A percentile compares a stretch with the other conserved stretches of the same genome.
Conservation (phyloP, 2,329 filamentous ascomycete genomes). For the Alternaria hordeiaustralica region DNA sequence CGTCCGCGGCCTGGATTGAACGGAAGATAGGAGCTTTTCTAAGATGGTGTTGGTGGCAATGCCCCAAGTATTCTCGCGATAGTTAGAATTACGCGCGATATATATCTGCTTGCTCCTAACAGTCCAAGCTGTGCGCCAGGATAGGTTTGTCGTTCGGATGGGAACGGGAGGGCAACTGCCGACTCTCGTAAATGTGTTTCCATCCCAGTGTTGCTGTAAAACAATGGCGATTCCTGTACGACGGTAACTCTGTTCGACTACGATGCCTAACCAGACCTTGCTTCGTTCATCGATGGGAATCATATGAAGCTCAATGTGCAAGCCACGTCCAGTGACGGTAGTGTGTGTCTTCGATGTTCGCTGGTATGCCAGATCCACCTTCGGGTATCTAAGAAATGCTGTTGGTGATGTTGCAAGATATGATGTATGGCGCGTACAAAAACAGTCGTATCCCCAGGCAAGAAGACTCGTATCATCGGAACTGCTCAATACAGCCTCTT, state of each 20-base stretch:
- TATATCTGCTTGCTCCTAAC: background rate
- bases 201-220: no score
- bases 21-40: no score
- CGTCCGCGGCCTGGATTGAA: no score
- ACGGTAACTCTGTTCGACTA: background rate
- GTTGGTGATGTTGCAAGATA: background rate
- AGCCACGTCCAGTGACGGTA: background rate
- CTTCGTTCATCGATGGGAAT: background rate
- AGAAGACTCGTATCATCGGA: background rate
- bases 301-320: background rate
- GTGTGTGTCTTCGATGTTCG: background rate
- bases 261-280: background rate
- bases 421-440: accelerated
- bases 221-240: background rate
- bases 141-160: accelerated
- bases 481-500: background rate
- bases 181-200: background rate
- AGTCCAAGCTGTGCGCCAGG: background rate
- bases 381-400: background rate
- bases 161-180: background rate
- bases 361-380: no score
- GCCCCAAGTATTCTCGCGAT: no score
- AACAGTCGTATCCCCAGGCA: background rate
- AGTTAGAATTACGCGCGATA: background rate
- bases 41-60: no score